phyloP scores from a whole-genome alignment of 2,329 filamentous ascomycete species.

The Aureobasidium uvarum region DNA sequence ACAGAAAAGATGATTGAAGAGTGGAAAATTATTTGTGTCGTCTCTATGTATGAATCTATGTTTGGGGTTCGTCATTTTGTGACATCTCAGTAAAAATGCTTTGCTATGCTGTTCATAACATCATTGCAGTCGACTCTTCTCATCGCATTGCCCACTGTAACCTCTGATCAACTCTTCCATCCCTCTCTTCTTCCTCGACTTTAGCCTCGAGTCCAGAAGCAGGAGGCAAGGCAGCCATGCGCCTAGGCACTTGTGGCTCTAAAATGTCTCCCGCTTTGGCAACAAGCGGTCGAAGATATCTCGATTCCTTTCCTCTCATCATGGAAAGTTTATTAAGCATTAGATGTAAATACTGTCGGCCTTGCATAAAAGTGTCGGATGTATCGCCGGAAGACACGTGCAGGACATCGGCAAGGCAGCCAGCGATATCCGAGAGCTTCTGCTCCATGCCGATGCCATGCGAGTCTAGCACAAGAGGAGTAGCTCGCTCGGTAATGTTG shows the following conservation, averaged over 20 bases:
- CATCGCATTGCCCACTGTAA: neutral
- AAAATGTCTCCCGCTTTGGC: slow-evolving; percentile 37
- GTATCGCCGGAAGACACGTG: slow-evolving; percentile 39
- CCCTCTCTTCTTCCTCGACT: neutral
- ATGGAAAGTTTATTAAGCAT: slow-evolving; percentile 37
- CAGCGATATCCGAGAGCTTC: slow-evolving; percentile 40
- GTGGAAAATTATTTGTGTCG: neutral
- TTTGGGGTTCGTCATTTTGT: neutral
- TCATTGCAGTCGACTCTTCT: neutral
- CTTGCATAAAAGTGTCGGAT: slow-evolving; percentile 36
- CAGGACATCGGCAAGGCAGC: slow-evolving; percentile 40
- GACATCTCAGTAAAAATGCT: neutral
- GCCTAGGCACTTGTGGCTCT: slow-evolving; percentile 29
- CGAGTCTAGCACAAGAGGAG: slow-evolving; percentile 35
- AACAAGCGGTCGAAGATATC: slow-evolving; percentile 40
- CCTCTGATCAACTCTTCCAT: neutral
- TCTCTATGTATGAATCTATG: neutral
- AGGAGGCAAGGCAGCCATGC: neutral
- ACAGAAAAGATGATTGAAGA: no score
- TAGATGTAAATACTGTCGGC: slow-evolving; percentile 38
- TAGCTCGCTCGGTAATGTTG: slow-evolving; percentile 36
- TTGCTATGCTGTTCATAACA: neutral
- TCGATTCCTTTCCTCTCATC: slow-evolving; percentile 39
- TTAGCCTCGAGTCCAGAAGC: neutral
- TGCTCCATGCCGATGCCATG: slow-evolving; percentile 43